phyloP scores from a whole-genome alignment of 225 moss, liverwort and hornwort species.

The Climacium dendroides region DNA sequence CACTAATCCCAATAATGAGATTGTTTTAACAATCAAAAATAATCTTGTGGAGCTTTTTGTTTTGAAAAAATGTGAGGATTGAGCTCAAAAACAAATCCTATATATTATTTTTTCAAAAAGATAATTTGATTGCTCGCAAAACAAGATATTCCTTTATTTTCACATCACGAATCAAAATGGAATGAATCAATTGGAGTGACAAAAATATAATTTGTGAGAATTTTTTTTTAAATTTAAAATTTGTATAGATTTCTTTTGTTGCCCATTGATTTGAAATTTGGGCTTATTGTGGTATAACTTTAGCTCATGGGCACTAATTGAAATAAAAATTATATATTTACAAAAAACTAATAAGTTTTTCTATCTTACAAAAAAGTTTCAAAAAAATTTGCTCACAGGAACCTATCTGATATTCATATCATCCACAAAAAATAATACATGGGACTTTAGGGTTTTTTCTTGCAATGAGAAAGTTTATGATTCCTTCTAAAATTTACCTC shows the following conservation, averaged over 20 bases:
- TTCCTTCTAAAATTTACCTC: background rate
- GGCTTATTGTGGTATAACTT: background rate
- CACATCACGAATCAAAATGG: background rate
- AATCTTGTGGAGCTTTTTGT: background rate
- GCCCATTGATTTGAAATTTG: accelerated
- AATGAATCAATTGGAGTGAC: no score
- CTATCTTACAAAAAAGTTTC: accelerated
- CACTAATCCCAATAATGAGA: background rate
- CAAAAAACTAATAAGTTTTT: background rate
- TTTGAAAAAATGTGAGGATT: background rate
- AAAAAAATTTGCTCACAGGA: background rate
- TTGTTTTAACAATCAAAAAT: background rate
- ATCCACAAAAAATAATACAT: no score
- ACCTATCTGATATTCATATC: background rate
- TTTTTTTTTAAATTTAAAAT: no score
- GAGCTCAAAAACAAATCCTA: background rate
- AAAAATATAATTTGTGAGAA: background rate
- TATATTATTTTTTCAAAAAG: background rate
- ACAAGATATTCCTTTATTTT: background rate
- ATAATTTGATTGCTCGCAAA: background rate
- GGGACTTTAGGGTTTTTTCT: background rate
- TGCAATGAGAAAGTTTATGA: background rate
- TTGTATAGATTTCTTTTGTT: background rate
- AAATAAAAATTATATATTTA: background rate
- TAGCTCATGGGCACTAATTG: accelerated